Conservation (phyloP, 495 filamentous ascomycete genomes). For the Cercophora newfieldiana region DNA sequence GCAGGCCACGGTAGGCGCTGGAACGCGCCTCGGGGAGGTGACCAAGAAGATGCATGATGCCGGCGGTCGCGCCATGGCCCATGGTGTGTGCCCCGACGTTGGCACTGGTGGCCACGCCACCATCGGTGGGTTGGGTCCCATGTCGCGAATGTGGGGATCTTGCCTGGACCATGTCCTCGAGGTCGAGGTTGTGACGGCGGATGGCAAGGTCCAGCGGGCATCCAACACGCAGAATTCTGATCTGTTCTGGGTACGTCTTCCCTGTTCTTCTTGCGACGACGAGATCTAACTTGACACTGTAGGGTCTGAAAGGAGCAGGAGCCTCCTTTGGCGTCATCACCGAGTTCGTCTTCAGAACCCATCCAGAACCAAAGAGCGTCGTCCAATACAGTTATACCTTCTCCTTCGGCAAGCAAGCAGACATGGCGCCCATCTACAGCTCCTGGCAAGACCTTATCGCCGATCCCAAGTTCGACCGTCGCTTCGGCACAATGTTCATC, state of each 20-base stretch:
- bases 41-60: constrained; percentile 57
- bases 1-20: constrained; percentile 66
- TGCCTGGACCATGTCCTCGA: constrained; percentile 54
- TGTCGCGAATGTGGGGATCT: constrained; percentile 58
- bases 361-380: constrained; percentile 54
- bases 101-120: constrained; percentile 74
- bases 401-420: constrained; percentile 43
- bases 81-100: constrained; percentile 63
- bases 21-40: constrained; percentile 62
- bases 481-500: constrained; percentile 54
- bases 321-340: constrained; percentile 66
- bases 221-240: constrained; percentile 53
- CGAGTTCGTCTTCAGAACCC: constrained; percentile 61
- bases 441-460: constrained; percentile 48
- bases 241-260: constrained; percentile 54
- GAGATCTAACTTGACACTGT: constrained; percentile 22
- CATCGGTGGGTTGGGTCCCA: constrained; percentile 55
- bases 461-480: constrained; percentile 54
- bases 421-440: constrained; percentile 41
- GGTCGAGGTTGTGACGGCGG: constrained; percentile 61
- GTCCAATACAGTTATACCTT: constrained; percentile 54
- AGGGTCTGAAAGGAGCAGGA: constrained; percentile 60
- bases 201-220: constrained; percentile 56
- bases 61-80: constrained; percentile 65
- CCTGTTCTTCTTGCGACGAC: background rate